Evolutionary conservation across 2,329 filamentous ascomycete genomes (phyloP), one percentile per base, ranked within the genome.

Genomic region (Beauveria rudraprayagi): DNA sequence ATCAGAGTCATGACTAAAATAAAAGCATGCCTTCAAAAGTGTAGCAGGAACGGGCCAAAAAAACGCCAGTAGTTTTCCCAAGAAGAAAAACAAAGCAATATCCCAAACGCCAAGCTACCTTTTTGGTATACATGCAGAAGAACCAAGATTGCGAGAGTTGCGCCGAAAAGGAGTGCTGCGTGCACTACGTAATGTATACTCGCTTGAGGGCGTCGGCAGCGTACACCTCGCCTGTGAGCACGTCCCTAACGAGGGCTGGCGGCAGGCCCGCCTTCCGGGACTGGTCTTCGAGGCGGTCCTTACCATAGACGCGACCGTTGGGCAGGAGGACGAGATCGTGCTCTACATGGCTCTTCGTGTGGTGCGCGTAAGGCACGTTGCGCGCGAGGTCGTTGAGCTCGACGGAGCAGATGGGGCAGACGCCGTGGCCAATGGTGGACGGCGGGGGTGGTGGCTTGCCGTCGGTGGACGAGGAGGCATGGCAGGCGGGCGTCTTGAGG

Each of bases 351-450:
- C 91, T 96, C 79, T 95, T 95, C 34, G 89, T 92, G 73, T 99
- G 94, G 70, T 96, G 90, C 3, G 94, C 94, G 69, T 97, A 97
- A 0, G 94, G 94, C 50, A 99, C 90, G 67, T 88, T 87, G 56
- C 88, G 82, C 2, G 94, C 93, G 40, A 99, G 83, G 69, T 92
- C 90, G 72, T 97, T 97, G 61, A 99, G 83, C 75, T 99, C 94
- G 0, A 89, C 94, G 53, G 89, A 94, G 78, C 94, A 99, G 70
- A 99, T 97, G 3, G 94, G 94, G 68, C 94, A 99, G 47, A 97
- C 86, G 54, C 86, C 88, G 8, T 89, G 88, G 2, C 85, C 86
- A 1, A 88, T 82, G 30, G 78, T 80, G 1, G 72, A 70, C 24
- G 61, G 52, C 19, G 50, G 46, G 16, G 51, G 51, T 19, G 26